phyloP scores from a whole-genome alignment of 176 grass and related monocot genomes.

The Phoenix dactylifera region DNA sequence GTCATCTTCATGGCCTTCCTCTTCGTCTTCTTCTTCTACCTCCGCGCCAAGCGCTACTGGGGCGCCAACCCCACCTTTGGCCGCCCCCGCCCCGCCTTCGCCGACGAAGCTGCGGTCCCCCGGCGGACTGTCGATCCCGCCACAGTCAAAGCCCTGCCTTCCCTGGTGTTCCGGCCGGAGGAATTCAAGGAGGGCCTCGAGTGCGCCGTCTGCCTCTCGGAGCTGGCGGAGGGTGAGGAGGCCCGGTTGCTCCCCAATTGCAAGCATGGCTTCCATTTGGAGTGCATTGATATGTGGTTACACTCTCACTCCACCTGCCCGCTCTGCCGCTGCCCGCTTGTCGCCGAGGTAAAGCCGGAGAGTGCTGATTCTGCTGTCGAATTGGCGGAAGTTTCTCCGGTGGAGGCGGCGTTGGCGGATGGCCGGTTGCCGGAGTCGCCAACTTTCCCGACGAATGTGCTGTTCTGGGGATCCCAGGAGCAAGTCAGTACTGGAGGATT shows the following conservation, averaged over 20 bases:
- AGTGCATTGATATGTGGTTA: slow-evolving; percentile 72
- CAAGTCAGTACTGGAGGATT: slow-evolving; percentile 22
- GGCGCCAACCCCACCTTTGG: slow-evolving; percentile 38
- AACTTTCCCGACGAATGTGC: slow-evolving; percentile 52
- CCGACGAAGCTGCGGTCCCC: slow-evolving; percentile 11
- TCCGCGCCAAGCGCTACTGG: slow-evolving; percentile 54
- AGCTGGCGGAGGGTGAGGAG: slow-evolving; percentile 38
- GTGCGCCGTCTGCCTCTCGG: slow-evolving; percentile 71
- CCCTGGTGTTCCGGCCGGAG: slow-evolving; percentile 16
- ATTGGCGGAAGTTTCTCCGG: too few relatives aligned
- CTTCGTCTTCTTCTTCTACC: slow-evolving; percentile 59
- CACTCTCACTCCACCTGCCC: slow-evolving; percentile 60
- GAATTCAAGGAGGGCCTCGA: slow-evolving; percentile 27
- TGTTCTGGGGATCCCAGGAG: slow-evolving; percentile 58
- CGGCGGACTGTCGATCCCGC: too few relatives aligned
- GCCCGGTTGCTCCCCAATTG: slow-evolving; percentile 50
- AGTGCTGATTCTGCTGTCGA: background rate
- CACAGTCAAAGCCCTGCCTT: slow-evolving; percentile 4
- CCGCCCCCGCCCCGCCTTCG: slow-evolving; percentile 15
- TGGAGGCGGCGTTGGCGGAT: background rate
- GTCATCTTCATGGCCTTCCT: slow-evolving; percentile 60
- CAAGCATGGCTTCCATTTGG: slow-evolving; percentile 56
- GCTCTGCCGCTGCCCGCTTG: slow-evolving; percentile 40
- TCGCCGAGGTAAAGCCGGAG: slow-evolving; percentile 17
- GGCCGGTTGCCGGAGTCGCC: slow-evolving; percentile 31